Conservation (phyloP, 2,329 filamentous ascomycete species). For the Cladobotryum mycophilum region DNA sequence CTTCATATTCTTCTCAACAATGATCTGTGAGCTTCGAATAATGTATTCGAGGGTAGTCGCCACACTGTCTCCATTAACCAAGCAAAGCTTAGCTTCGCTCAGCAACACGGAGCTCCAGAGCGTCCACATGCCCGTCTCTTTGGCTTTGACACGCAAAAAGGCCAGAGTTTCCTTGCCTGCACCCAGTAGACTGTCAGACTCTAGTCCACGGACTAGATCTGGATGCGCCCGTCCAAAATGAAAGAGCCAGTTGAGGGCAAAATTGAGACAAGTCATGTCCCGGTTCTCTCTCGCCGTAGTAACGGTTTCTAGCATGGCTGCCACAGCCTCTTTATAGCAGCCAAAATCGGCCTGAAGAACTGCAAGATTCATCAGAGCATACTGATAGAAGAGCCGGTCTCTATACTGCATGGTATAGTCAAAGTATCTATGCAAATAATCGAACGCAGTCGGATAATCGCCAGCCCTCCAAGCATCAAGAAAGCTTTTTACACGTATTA, state of each 20-base stretch:
- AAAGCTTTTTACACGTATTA: conserved; percentile 49
- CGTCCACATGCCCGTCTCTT: conserved; percentile 79
- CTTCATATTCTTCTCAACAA: conserved; percentile 68
- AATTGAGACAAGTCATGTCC: conserved; percentile 89
- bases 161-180: conserved; percentile 74
- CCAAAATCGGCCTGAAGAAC: conserved; percentile 94
- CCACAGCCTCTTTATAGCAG: conserved; percentile 81
- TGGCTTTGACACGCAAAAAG: conserved; percentile 80
- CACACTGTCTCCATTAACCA: conserved; percentile 63
- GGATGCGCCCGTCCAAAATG: conserved; percentile 87
- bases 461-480: conserved; percentile 88
- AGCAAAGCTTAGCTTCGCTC: conserved; percentile 74
- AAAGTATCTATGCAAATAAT: conserved; percentile 89
- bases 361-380: conserved; percentile 86
- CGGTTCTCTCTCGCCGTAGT: conserved; percentile 90
- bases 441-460: conserved; percentile 84
- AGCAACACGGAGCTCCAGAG: conserved; percentile 77
- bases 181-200: conserved; percentile 66
- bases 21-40: conserved; percentile 74
- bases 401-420: conserved; percentile 89
- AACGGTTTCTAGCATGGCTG: conserved; percentile 91
- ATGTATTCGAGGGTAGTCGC: conserved; percentile 66
- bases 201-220: conserved; percentile 61
- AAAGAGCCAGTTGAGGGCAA: conserved; percentile 91
- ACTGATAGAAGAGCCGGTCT: conserved; percentile 85